Evolutionary conservation across 192 early-diverging fungal species (phyloP), one percentile per base, ranked within the genome.

Genomic region (Entomortierella parvispora): DNA sequence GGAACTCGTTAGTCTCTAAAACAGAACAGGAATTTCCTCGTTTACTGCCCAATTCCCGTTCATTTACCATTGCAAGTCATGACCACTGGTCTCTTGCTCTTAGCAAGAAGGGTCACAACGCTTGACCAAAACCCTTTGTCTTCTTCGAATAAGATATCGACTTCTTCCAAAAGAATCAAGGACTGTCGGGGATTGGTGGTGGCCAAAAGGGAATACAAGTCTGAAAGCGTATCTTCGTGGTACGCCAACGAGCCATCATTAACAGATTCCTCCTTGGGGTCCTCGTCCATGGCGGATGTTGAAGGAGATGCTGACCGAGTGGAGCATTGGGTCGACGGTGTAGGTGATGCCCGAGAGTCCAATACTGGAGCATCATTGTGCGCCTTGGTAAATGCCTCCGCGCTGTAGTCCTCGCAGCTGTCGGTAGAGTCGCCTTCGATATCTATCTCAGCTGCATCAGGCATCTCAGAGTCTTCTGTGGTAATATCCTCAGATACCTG

Each of bases 111-210:
- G 44, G 86, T 82, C 56, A 85, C 83, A 11, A 96, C 83, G 1
- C 88, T 89, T 1, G 85, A 67, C 92, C 93, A 94, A 37, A 94
- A 90, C 3, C 90, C 90, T 44, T 89, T 90, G 65, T 96, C 94
- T 26, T 91, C 87, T 34, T 94, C 91, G 84, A 89, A 94, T 7
- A 94, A 64, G 14, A 94, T 79, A 66, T 96, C 94, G 1, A 90
- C 90, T 33, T 96, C 91, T 66, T 96, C 94, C 26, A 96, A 80
- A n/a, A 96, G 72, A 23, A 96, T 86, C 34, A 96, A 71, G 58
- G 89, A 84, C 54, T 92, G 89, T 14, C 68, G 78, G 42, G 85
- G 78, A 23, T 77, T 70, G 1, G 66, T 66, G 0, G 74, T 77
- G 6, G 65, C 23, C 40, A 77, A 37, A 4, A 77, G 55, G 8